phyloP scores from a whole-genome alignment of 129 eudicot species.

The Dittrichia graveolens region DNA sequence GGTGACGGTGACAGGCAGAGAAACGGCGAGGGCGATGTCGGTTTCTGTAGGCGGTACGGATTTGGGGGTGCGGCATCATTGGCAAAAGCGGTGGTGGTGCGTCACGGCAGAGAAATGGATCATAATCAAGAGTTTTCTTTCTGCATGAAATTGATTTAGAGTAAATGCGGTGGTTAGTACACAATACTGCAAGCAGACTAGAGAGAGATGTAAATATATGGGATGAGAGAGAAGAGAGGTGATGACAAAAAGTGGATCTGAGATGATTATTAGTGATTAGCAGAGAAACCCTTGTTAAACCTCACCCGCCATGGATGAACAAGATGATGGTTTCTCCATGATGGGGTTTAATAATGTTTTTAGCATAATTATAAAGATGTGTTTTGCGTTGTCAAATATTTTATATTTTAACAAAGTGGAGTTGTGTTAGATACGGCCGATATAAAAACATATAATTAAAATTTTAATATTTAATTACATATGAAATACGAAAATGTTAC shows the following conservation, averaged over 20 bases:
- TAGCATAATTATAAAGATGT: neutral
- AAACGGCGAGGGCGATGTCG: constrained; percentile 60
- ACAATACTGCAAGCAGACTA: too few species aligned
- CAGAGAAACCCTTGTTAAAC: constrained; percentile 47
- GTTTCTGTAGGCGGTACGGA: constrained; percentile 46
- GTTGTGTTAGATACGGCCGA: too few species aligned
- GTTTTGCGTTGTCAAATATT: too few species aligned
- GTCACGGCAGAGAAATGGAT: constrained; percentile 23
- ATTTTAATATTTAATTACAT: too few species aligned
- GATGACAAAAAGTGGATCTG: constrained; percentile 28
- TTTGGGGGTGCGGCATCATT: constrained; percentile 42
- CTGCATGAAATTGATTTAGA: constrained; percentile 24
- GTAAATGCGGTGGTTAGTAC: constrained; percentile 24
- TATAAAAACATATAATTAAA: too few species aligned
- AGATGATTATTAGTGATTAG: constrained; percentile 3
- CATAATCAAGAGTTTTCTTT: constrained; percentile 30
- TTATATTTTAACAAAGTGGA: too few species aligned
- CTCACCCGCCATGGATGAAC: constrained; percentile 27
- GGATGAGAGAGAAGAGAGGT: constrained; percentile 13
- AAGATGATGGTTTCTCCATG: neutral
- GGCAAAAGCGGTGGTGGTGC: constrained; percentile 20
- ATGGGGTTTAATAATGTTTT: constrained; percentile 12
- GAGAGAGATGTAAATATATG: neutral
- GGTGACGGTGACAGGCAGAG: constrained; percentile 90
- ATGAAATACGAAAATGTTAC: too few species aligned